phyloP scores from a whole-genome alignment of 305 asterid species.

The Fraxinus baroniana region DNA sequence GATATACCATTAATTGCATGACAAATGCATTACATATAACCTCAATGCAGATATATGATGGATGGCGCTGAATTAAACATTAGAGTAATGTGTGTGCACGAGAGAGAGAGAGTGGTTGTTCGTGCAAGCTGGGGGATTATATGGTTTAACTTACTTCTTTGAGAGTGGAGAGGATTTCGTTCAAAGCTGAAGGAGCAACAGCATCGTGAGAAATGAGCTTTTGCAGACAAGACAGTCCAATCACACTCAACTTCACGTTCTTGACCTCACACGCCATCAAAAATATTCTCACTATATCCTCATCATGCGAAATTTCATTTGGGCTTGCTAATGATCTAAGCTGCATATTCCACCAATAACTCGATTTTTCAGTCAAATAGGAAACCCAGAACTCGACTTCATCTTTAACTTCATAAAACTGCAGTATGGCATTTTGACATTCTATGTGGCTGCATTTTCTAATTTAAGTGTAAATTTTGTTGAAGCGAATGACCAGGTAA shows the following conservation, averaged over 20 bases:
- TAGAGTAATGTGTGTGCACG: background rate
- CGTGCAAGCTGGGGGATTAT: background rate
- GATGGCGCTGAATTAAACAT: background rate
- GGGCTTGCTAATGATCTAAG: conserved; percentile 83
- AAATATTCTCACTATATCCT: conserved; percentile 82
- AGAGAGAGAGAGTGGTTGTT: background rate
- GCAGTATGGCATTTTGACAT: background rate
- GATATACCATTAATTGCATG: background rate
- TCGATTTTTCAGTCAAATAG: conserved; percentile 22
- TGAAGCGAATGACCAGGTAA: background rate
- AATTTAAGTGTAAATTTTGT: background rate
- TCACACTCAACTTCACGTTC: conserved; percentile 77
- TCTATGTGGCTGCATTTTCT: conserved; percentile 6
- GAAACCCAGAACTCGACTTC: conserved; percentile 3
- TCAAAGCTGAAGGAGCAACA: conserved; percentile 80
- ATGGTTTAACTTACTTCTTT: conserved; percentile 68
- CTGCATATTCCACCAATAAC: conserved; percentile 53
- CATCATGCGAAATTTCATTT: conserved; percentile 77
- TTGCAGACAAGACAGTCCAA: conserved; percentile 89
- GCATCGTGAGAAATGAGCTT: conserved; percentile 94
- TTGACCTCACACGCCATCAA: conserved; percentile 96
- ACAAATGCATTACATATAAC: background rate
- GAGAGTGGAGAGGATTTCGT: conserved; percentile 73
- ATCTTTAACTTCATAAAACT: background rate
- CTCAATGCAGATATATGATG: background rate